Base-by-base conservation (phyloP, 2,329 filamentous ascomycete genomes). In the Fusarium sp. region DNA sequence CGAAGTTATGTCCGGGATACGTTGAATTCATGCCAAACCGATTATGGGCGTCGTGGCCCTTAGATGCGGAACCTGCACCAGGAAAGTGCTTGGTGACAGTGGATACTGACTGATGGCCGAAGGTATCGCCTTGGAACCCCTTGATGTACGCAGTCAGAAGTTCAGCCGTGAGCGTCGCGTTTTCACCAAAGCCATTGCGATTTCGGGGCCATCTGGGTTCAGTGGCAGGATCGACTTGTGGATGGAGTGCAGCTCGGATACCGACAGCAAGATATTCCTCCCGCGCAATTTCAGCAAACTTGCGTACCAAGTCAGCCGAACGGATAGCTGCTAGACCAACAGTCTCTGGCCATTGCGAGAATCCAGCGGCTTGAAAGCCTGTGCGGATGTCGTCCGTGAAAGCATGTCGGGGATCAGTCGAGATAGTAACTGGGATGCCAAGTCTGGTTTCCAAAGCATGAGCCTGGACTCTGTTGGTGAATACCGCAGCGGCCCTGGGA, bases 51-150 rank as follows among this genome's bases (percentile, higher is more conserved):
- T 86, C 84, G 50, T 85, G 82, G 19, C 84, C 84, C 48, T 83
- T 76, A 64, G 82, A 73, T 62, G 81, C 77, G 0, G 83, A 80
- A 0, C 84, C 84, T n/a, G 79, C 82, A 10, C 84, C 84, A 0
- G 83, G 83, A 65, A 86, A 86, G 66, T 86, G 83, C 73, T 86
- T 86, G 0, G 83, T 84, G 5, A 84, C 79, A 0, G 83, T 83
- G 1, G 78, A 79, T 5, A 85, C 79, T 6, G 80, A 82, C 20
- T 78, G 62, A 0, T 72, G 62, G 2, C 83, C 82, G 13, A 84
- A 73, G 13, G 75, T 69, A 5, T 78, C 75, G 4, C 80, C 82
- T 24, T 83, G 82, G 63, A 85, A 81, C 11, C 82, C 83, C 24
- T 79, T 77, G 65, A 85, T 79, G 59, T 83, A 84, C 0, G 79